Evolutionary conservation across 192 early-diverging fungal genomes (phyloP).

Genomic region (Chytriomyces confervae): DNA sequence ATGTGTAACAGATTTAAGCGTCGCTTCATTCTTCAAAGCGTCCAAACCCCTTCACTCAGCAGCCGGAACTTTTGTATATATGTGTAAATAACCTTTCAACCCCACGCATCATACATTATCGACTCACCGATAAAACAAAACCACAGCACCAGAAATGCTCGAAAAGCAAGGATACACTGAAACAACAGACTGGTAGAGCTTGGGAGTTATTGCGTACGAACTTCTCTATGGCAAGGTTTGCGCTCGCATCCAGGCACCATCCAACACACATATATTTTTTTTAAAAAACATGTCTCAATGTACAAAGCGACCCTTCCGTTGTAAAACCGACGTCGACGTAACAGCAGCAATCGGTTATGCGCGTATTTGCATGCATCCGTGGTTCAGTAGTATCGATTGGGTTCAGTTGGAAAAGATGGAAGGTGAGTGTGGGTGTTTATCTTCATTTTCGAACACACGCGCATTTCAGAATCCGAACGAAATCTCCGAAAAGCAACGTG

Average conservation of each 20-base stretch:
- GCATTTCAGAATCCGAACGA: not conserved
- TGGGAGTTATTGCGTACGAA: constrained; percentile 67
- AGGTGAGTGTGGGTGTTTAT: not conserved
- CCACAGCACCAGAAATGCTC: constrained; percentile 47
- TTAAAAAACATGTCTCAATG: not conserved
- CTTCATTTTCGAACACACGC: not conserved
- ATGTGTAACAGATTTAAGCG: constrained; percentile 94
- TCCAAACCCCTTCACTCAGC: constrained; percentile 76
- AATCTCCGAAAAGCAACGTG: not conserved
- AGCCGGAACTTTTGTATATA: constrained; percentile 90
- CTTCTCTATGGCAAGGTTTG: not conserved
- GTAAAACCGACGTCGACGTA: not conserved
- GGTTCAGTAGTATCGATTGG: not conserved
- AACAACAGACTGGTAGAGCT: constrained; percentile 93
- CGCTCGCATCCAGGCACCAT: not conserved
- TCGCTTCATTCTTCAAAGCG: constrained; percentile 77
- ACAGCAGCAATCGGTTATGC: not conserved
- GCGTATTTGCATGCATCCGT: not conserved
- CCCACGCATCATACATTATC: not conserved
- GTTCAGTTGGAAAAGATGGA: not conserved
- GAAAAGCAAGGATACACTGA: constrained; percentile 71
- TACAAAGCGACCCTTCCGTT: not conserved
- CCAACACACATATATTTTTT: not conserved
- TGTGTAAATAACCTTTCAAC: constrained; percentile 57
- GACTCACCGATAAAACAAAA: not conserved